Conservation (phyloP, 78 protist genomes). For the Pirum gemmata region DNA sequence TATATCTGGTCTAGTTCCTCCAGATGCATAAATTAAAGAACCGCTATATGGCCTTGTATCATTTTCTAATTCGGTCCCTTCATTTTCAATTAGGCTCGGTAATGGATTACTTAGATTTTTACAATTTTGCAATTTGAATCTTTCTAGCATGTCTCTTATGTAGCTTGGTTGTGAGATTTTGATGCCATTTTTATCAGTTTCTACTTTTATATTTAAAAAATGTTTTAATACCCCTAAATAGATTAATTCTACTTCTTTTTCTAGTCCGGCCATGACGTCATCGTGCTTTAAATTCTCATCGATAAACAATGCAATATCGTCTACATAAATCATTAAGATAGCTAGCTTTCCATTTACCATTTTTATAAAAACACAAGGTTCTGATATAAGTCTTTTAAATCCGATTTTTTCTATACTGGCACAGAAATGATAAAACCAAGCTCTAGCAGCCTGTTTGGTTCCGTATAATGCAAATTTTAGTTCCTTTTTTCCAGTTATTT, state of each 20-base stretch:
- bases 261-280: neutral
- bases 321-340: neutral
- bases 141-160: too few relatives aligned
- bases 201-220: neutral
- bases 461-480: neutral
- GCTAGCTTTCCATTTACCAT: too few relatives aligned
- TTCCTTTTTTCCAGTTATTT: neutral
- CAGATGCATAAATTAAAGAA: neutral
- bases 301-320: neutral
- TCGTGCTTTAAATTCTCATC: neutral
- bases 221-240: neutral
- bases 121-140: too few relatives aligned
- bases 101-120: too few relatives aligned
- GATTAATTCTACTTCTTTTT: neutral
- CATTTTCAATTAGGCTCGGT: too few relatives aligned
- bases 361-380: neutral
- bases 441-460: neutral
- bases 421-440: neutral
- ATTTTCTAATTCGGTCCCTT: neutral
- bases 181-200: neutral
- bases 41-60: neutral
- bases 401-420: neutral
- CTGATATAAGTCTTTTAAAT: neutral
- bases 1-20: neutral
- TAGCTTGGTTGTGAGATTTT: neutral